phyloP scores from a whole-genome alignment of 306 rosid genomes.

The Castanopsis chinensis region DNA sequence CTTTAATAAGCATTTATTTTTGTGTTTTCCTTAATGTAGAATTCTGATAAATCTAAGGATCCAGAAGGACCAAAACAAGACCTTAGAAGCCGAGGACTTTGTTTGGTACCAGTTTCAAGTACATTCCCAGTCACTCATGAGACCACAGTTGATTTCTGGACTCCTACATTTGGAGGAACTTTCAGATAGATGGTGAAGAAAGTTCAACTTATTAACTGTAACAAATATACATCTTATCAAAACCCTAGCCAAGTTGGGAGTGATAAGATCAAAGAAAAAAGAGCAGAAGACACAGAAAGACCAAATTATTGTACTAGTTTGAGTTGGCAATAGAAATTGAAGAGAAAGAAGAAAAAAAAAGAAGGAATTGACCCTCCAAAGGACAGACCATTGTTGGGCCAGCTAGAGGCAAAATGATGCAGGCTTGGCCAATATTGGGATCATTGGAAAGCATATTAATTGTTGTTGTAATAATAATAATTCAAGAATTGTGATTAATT shows the following conservation, averaged over 20 bases:
- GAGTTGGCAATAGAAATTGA: slow-evolving; percentile 31
- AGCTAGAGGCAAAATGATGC: slow-evolving; percentile 56
- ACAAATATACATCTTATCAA: slow-evolving; percentile 56
- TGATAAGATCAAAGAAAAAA: slow-evolving; percentile 43
- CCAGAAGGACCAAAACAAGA: slow-evolving; percentile 75
- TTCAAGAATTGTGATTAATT: slow-evolving; percentile 62
- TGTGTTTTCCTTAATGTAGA: slow-evolving; percentile 35
- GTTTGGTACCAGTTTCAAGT: slow-evolving; percentile 91
- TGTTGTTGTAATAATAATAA: slow-evolving; percentile 44
- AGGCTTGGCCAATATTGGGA: slow-evolving; percentile 47
- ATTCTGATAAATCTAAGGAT: slow-evolving; percentile 66
- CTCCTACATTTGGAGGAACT: slow-evolving; percentile 84
- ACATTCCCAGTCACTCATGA: slow-evolving; percentile 92
- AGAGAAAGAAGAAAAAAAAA: slow-evolving; percentile 39
- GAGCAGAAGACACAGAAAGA: slow-evolving; percentile 29
- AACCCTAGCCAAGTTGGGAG: slow-evolving; percentile 69
- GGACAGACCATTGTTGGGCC: slow-evolving; percentile 50
- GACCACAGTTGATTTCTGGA: slow-evolving; percentile 92
- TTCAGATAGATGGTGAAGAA: slow-evolving; percentile 51
- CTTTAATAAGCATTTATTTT: not conserved
- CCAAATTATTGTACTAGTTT: slow-evolving; percentile 39
- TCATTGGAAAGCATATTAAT: slow-evolving; percentile 44
- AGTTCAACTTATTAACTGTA: slow-evolving; percentile 23
- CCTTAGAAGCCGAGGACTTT: slow-evolving; percentile 88
- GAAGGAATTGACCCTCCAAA: slow-evolving; percentile 56